Percentiles rank a stretch among this genome's conserved stretches.
Evolutionary conservation across 1,284 basidiomycete species (phyloP).

Genomic region (Fomitopsis pinicola): DNA sequence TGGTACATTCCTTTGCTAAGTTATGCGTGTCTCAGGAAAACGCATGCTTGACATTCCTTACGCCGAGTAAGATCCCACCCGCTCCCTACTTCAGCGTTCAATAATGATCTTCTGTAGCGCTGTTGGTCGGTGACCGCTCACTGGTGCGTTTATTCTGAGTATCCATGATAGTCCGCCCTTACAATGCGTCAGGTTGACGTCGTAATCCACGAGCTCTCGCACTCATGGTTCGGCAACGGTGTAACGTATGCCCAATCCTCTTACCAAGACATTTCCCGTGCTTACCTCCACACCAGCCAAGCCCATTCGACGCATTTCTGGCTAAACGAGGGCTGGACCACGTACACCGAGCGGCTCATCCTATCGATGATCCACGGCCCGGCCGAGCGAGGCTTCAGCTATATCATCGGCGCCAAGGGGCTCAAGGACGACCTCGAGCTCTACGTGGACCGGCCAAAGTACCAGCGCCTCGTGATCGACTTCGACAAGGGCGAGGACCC

Average conservation of each 20-base stretch:
- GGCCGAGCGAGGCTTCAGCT: slow-evolving; percentile 76
- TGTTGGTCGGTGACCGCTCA: slow-evolving; percentile 80
- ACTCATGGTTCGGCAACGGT: slow-evolving; percentile 87
- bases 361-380: slow-evolving; percentile 73
- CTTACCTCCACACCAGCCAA: slow-evolving; percentile 41
- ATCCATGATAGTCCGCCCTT: not conserved
- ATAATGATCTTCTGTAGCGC: slow-evolving; percentile 38
- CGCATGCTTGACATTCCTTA: slow-evolving; percentile 82
- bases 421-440: slow-evolving; percentile 70
- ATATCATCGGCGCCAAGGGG: slow-evolving; percentile 60
- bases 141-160: slow-evolving; percentile 43
- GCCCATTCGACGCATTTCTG: slow-evolving; percentile 79
- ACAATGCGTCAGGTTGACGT: slow-evolving; percentile 48
- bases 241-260: slow-evolving; percentile 53
- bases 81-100: not conserved
- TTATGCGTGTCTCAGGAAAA: slow-evolving; percentile 52
- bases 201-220: slow-evolving; percentile 74
- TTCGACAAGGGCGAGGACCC: slow-evolving; percentile 83
- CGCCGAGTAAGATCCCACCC: slow-evolving; percentile 54
- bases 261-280: not conserved
- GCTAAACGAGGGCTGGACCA: slow-evolving; percentile 95
- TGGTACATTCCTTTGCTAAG: slow-evolving; percentile 2
- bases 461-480: slow-evolving; percentile 84
- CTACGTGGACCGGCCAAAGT: slow-evolving; percentile 61
- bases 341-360: slow-evolving; percentile 88